Conservation (phyloP, 1,284 basidiomycete species). For the Ustilago nuda region DNA sequence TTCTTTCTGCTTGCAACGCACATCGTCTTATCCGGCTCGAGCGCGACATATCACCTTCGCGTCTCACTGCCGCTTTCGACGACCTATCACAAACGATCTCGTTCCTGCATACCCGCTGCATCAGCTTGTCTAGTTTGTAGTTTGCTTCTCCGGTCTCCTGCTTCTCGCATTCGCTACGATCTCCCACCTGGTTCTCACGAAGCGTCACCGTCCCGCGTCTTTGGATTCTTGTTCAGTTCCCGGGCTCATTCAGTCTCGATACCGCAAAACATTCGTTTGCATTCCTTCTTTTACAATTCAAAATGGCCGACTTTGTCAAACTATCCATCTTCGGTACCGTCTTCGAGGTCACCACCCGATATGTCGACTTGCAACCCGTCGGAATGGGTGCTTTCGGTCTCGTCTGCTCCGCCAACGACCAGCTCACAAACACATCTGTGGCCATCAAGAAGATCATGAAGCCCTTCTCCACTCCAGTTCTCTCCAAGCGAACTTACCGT, state of each 20-base stretch:
- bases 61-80: slow-evolving; percentile 1
- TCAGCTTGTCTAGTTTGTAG: slow-evolving; percentile 6
- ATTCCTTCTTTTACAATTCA: slow-evolving; percentile 6
- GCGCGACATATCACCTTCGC: background rate
- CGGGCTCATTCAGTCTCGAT: background rate
- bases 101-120: background rate
- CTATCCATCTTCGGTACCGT: slow-evolving; percentile 98
- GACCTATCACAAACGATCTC: background rate
- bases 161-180: background rate
- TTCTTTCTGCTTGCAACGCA: slow-evolving; percentile 15
- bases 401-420: slow-evolving; percentile 90
- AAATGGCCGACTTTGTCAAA: slow-evolving; percentile 83
- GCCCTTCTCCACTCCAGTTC: slow-evolving; percentile 96
- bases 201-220: background rate
- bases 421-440: slow-evolving; percentile 91
- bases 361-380: slow-evolving; percentile 99
- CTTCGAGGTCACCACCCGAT: slow-evolving; percentile 83
- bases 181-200: background rate
- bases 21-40: background rate
- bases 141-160: background rate
- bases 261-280: background rate
- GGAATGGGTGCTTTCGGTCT: slow-evolving; percentile 84
- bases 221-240: background rate
- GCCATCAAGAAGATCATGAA: slow-evolving; percentile 99
- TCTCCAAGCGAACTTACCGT: slow-evolving; percentile 96